Conservation (phyloP, 371 early-diverging fungal species). For the Mucor indicus region DNA sequence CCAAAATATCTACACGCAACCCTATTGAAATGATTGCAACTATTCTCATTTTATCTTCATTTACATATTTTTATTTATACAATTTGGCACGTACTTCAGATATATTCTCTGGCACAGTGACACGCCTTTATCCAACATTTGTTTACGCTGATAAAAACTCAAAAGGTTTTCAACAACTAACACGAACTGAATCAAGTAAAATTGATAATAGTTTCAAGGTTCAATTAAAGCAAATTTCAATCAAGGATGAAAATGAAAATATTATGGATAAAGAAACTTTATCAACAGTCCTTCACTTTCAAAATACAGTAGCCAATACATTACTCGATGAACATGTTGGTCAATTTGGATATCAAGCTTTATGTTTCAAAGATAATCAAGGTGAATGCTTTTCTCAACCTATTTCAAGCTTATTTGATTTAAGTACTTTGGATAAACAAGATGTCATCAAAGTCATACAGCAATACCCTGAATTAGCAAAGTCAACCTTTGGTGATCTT, state of each 20-base stretch:
- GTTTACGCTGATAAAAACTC: constrained; percentile 44
- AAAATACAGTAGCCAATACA: constrained; percentile 51
- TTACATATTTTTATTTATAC: constrained; percentile 76
- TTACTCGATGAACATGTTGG: constrained; percentile 38
- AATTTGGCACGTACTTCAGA: constrained; percentile 70
- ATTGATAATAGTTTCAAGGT: constrained; percentile 47
- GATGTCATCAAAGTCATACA: constrained; percentile 34
- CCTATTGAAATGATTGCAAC: constrained; percentile 84
- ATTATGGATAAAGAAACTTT: constrained; percentile 40
- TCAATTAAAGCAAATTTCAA: constrained; percentile 50
- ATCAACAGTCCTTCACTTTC: constrained; percentile 47
- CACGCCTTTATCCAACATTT: constrained; percentile 52
- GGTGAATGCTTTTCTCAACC: constrained; percentile 35
- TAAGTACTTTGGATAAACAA: constrained; percentile 15
- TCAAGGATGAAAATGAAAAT: constrained; percentile 30
- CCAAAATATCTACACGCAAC: constrained; percentile 44
- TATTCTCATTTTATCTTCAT: constrained; percentile 70
- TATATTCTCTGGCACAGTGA: constrained; percentile 55
- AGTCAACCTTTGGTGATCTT: constrained; percentile 18
- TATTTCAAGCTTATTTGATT: constrained; percentile 38
- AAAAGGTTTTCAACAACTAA: constrained; percentile 28
- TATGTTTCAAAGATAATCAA: constrained; percentile 31
- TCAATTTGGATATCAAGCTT: constrained; percentile 20
- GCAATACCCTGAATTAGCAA: constrained; percentile 26
- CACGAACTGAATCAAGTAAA: background rate